Evolutionary conservation across 2,329 filamentous ascomycete species (phyloP).

Genomic region (Madurella mycetomatis): DNA sequence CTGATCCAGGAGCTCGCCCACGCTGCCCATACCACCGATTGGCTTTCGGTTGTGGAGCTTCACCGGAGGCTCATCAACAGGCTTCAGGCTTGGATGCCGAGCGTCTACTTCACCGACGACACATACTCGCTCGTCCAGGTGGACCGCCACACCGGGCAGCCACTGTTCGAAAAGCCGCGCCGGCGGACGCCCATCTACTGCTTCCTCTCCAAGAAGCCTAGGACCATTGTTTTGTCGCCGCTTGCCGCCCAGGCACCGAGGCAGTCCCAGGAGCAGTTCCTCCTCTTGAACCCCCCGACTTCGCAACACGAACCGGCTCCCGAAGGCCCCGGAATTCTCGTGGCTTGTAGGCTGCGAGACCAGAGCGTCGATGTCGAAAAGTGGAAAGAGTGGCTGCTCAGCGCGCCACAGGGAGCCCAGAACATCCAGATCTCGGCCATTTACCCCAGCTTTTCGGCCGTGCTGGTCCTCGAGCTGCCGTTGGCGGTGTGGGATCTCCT

Average conservation of each 20-base stretch:
- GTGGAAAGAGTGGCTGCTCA: constrained; percentile 16
- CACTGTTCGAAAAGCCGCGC: constrained; percentile 11
- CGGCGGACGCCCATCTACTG: constrained; percentile 12
- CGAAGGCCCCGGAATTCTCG: constrained; percentile 2
- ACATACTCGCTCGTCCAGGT: constrained; percentile 17
- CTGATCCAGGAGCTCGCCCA: constrained; percentile 20
- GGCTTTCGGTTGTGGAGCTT: constrained; percentile 16
- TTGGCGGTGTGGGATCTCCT: constrained; percentile 20
- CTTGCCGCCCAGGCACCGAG: background rate
- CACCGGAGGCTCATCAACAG: constrained; percentile 17
- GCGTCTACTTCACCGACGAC: constrained; percentile 7
- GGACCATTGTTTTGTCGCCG: constrained; percentile 17
- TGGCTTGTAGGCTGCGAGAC: constrained; percentile 13
- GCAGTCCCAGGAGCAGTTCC: background rate
- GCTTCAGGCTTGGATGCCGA: constrained; percentile 11
- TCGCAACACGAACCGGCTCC: background rate
- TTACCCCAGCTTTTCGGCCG: constrained; percentile 12
- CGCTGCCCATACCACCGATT: constrained; percentile 14
- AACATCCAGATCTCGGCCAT: constrained; percentile 13
- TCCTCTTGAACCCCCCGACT: constrained; percentile 4
- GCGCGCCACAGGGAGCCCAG: constrained; percentile 1
- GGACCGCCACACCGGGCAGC: constrained; percentile 12
- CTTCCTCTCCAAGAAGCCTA: constrained; percentile 5
- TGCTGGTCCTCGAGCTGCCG: constrained; percentile 15
- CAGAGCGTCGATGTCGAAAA: constrained; percentile 9